phyloP scores from a whole-genome alignment of 371 early-diverging fungal species.

The Saksenaea oblongispora region DNA sequence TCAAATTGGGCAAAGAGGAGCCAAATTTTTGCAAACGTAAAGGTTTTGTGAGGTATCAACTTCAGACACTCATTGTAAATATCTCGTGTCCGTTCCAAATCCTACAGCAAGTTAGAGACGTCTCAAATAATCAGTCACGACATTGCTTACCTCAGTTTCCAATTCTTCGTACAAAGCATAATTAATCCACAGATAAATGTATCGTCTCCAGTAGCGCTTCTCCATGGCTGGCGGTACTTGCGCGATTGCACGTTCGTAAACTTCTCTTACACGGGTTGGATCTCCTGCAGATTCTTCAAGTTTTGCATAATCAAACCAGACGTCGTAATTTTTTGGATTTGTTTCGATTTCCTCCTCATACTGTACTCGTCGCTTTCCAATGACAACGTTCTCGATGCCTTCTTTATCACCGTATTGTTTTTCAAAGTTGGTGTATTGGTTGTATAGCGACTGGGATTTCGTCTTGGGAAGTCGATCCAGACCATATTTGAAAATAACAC shows the following conservation, averaged over 20 bases:
- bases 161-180: conserved; percentile 96
- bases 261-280: conserved; percentile 77
- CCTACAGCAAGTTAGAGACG: conserved; percentile 32
- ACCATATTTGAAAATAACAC: conserved; percentile 94
- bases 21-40: conserved; percentile 98
- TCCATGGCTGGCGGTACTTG: conserved; percentile 85
- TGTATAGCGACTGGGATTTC: conserved; percentile 84
- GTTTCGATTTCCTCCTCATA: conserved; percentile 85
- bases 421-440: conserved; percentile 94
- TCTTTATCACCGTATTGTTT: conserved; percentile 91
- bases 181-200: conserved; percentile 97
- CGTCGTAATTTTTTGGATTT: conserved; percentile 90
- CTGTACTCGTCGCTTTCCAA: conserved; percentile 82
- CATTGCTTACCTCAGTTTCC: conserved; percentile 60
- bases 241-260: conserved; percentile 95
- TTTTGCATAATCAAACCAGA: conserved; percentile 93
- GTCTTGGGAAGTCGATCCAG: conserved; percentile 84
- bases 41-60: conserved; percentile 90
- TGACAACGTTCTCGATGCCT: conserved; percentile 89
- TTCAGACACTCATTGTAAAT: conserved; percentile 86
- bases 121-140: background rate
- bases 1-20: conserved; percentile 89
- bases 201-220: conserved; percentile 94
- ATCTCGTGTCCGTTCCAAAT: conserved; percentile 78
- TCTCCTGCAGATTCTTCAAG: conserved; percentile 87